Conservation (phyloP, 495 filamentous ascomycete species). For the Tuber microsphaerosporum region DNA sequence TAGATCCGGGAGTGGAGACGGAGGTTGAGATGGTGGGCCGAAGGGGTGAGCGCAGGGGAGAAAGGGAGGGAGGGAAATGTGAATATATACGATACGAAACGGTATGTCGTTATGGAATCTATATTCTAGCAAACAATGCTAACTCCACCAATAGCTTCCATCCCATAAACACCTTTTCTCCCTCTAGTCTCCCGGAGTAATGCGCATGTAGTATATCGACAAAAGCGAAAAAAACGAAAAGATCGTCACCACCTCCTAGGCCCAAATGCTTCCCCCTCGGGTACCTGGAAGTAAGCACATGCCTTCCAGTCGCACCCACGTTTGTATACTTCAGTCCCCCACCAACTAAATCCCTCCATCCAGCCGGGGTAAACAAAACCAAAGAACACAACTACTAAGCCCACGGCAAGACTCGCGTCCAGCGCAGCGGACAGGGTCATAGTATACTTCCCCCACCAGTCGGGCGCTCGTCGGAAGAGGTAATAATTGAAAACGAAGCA, state of each 20-base stretch:
- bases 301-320: slow-evolving; percentile 60
- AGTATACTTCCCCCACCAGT: slow-evolving; percentile 85
- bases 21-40: not conserved
- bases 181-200: not conserved
- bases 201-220: not conserved
- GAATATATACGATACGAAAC: not conserved
- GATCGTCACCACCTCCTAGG: slow-evolving; percentile 50
- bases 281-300: slow-evolving; percentile 51
- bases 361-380: slow-evolving; percentile 66
- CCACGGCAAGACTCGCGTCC: slow-evolving; percentile 72
- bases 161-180: not conserved
- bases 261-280: slow-evolving; percentile 53
- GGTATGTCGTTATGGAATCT: not conserved
- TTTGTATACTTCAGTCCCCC: slow-evolving; percentile 68
- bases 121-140: not conserved
- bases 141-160: not conserved
- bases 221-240: not conserved
- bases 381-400: slow-evolving; percentile 75
- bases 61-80: not conserved
- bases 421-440: slow-evolving; percentile 78
- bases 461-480: slow-evolving; percentile 56
- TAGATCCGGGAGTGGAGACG: not conserved
- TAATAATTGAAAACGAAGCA: slow-evolving; percentile 76
- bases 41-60: not conserved
- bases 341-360: slow-evolving; percentile 60